phyloP scores from a whole-genome alignment of 331 rosid genomes.

The Dryas integrifolia region DNA sequence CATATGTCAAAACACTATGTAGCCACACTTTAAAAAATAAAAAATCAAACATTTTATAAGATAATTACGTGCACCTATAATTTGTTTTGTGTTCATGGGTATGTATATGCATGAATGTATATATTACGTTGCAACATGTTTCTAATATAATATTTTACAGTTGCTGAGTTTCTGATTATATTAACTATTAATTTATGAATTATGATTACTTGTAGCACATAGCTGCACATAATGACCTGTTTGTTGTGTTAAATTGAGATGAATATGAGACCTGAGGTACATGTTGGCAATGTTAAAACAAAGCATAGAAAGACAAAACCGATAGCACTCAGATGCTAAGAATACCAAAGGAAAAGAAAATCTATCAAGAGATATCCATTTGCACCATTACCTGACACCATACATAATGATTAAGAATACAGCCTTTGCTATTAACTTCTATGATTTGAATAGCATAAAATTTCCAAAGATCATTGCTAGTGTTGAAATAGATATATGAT shows the following conservation, averaged over 20 bases:
- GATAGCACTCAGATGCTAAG: background rate
- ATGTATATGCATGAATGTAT: background rate
- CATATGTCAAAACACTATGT: slow-evolving; percentile 22
- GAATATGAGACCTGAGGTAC: slow-evolving; percentile 7
- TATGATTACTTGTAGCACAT: background rate
- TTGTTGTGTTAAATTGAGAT: background rate
- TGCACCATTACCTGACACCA: slow-evolving; percentile 8
- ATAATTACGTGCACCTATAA: background rate
- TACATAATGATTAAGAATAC: background rate
- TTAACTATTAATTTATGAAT: background rate
- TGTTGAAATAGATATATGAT: background rate
- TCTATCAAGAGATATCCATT: background rate
- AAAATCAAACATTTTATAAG: background rate
- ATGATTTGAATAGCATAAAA: background rate
- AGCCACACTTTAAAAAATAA: background rate
- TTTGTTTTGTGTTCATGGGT: background rate
- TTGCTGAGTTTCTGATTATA: background rate
- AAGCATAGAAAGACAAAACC: background rate
- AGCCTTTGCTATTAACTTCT: background rate
- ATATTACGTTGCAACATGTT: background rate
- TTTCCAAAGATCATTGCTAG: background rate
- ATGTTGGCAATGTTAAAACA: background rate
- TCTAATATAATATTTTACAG: background rate
- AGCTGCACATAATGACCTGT: background rate
- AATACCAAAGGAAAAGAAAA: background rate